Conservation (phyloP, 2,329 filamentous ascomycete species). For the Epichloe baconii region DNA sequence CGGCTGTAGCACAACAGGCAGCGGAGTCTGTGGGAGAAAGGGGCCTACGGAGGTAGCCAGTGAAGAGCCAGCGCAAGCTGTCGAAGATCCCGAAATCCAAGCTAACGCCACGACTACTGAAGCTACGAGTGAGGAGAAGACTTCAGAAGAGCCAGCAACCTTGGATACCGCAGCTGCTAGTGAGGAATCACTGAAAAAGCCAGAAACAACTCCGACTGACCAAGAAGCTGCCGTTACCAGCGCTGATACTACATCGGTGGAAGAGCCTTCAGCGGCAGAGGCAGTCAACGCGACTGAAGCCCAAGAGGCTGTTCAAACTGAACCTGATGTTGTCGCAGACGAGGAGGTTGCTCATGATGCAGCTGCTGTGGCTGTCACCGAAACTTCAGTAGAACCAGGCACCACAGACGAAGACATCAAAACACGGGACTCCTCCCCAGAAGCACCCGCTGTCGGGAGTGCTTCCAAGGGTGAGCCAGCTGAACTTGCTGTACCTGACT, state of each 20-base stretch:
- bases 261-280: neutral
- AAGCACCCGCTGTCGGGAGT: neutral
- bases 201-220: neutral
- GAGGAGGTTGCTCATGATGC: neutral
- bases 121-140: neutral
- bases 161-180: neutral
- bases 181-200: neutral
- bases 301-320: neutral
- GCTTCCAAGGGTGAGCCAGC: neutral
- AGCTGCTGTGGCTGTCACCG: neutral
- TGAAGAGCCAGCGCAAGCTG: constrained; percentile 1
- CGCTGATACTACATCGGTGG: neutral
- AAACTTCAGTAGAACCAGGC: constrained; percentile 4
- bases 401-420: neutral
- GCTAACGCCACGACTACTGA: neutral
- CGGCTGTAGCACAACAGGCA: constrained; percentile 8
- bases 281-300: neutral
- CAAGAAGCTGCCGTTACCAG: neutral
- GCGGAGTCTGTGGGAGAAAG: constrained; percentile 6
- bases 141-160: neutral
- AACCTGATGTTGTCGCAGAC: neutral
- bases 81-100: neutral
- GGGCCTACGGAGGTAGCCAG: neutral
- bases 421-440: neutral
- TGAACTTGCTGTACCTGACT: neutral